Base-by-base conservation (phyloP, 768 basidiomycete genomes). In the Suillus ampliporus region DNA sequence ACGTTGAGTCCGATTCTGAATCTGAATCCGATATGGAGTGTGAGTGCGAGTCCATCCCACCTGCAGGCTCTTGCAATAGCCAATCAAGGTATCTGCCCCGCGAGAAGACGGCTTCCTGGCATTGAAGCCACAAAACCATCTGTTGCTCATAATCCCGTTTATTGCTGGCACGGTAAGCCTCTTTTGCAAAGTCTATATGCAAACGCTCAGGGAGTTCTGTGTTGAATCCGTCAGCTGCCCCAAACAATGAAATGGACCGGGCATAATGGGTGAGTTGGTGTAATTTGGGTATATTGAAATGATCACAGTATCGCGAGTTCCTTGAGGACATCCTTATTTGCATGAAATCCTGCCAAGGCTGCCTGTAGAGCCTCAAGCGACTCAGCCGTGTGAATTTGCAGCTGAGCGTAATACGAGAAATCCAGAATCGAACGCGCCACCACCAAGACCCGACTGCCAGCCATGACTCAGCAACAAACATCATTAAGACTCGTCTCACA, bases 201-300 rank as follows among this genome's bases (percentile, higher is more conserved):
- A 83, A 71, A 0, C 76, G 75, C 65, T 82, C 79, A 0, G 75
- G 64, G 0, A 48, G 26, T 63, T 82, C 79, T 0, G 76, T 78
- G 60, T 76, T 76, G 65, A 69, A 76, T 52, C 75, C 75, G 54
- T 78, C 76, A 1, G 71, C 64, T 5, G 69, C 71, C 13, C 75
- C 77, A 57, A 68, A 68, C 11, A 63, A 41, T 34, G 68, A 57
- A 19, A 81, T 78, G 0, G 57, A 51, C 0, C 60, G 19, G 1
- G 48, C 38, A 56, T 79, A 79, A 52, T 79, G 77, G 0, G 51
- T 23, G 7, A 72, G 31, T 13, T 61, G 69, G 60, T 79, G 78
- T 6, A 78, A 56, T 50, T 81, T 82, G 0, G 77, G 78, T 10
- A 82, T 69, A 31, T 78, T 73, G 69, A 82, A 81, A 44, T 78